Conservation (phyloP, 768 basidiomycete genomes). For the Hemileccinum rubropunctum region DNA sequence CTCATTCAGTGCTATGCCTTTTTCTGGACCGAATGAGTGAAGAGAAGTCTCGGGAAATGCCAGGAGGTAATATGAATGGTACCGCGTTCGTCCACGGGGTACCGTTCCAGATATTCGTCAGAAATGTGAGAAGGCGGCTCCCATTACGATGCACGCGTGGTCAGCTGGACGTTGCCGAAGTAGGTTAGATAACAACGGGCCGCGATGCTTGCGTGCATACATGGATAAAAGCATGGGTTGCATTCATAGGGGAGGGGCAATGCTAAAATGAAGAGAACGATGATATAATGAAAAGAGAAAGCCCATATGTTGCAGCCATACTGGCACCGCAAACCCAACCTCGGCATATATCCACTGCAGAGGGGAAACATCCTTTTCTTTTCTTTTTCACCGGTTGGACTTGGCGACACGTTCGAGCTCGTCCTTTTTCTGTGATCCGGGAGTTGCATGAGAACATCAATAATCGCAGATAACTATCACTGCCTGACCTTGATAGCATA, state of each 20-base stretch:
- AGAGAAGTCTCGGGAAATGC: constrained; percentile 15
- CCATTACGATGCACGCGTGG: not conserved
- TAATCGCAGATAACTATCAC: not conserved
- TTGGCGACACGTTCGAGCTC: constrained; percentile 99
- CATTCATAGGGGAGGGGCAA: constrained; percentile 23
- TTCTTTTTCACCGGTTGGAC: constrained; percentile 91
- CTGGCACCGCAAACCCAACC: constrained; percentile 15
- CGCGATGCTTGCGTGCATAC: constrained; percentile 14
- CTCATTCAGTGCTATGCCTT: constrained; percentile 4
- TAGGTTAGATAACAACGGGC: constrained; percentile 5
- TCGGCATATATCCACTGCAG: not conserved
- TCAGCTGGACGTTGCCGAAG: not conserved
- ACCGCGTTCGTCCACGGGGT: not conserved
- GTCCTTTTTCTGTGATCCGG: constrained; percentile 80
- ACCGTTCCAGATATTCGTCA: not conserved
- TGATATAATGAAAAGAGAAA: constrained; percentile 7
- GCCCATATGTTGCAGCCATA: constrained; percentile 25
- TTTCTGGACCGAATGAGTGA: not conserved
- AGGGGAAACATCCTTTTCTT: not conserved
- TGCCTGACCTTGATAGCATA: constrained; percentile 92
- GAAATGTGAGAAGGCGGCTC: not conserved
- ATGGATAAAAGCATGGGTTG: constrained; percentile 22
- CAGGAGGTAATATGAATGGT: constrained; percentile 1
- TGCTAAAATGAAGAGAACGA: constrained; percentile 9
- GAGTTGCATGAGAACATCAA: not conserved